Evolutionary conservation across 441 rosid species (phyloP), one percentile per base, ranked within the genome.

Genomic region (Capsella rubella): DNA sequence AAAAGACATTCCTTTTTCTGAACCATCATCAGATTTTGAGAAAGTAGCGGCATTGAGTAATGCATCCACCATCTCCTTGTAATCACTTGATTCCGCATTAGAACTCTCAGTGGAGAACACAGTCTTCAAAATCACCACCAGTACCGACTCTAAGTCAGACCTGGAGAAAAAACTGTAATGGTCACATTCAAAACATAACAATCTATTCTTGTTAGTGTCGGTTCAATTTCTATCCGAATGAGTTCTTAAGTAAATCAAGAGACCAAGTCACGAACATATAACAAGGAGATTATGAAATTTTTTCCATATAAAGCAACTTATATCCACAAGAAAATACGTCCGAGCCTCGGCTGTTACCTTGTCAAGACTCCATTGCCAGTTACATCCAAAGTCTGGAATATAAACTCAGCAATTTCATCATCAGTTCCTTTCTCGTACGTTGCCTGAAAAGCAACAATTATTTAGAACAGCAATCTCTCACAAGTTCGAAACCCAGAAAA

Each of bases 321-420:
- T 12, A 64, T 18, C 49, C 64, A 63, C 31, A 29, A 62, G 16
- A 37, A 37, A 37, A 37, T 37, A 37, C 10, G 42, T 43, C 8
- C 13, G 68, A 45, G 49, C 13, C 29, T 34, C 2, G 9, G 43
- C 21, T 0, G 16, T 15, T 82, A 90, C 98, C 97, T 91, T 27
- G 82, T 74, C 81, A 91, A 74, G 40, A 68, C 37, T 8, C 87
- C 95, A 82, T 87, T 90, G 78, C 84, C 84, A 43, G 80, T 85
- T 7, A 90, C 78, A 74, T 91, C 93, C 42, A 91, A 70, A 51
- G 90, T 80, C 80, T 83, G 87, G 80, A 82, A 87, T 45, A 91
- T 79, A 76, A 90, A 94, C 80, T 94, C 92, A 61, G 89, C 91
- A 81, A 90, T 91, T 29, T 94, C 97, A 81, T 87, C 87, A 77